These are phyloP conservation scores for Ophiostoma perfectum DNA, from an alignment of 2,329 filamentous ascomycete genomes.

Conservation along the genomic window DNA sequence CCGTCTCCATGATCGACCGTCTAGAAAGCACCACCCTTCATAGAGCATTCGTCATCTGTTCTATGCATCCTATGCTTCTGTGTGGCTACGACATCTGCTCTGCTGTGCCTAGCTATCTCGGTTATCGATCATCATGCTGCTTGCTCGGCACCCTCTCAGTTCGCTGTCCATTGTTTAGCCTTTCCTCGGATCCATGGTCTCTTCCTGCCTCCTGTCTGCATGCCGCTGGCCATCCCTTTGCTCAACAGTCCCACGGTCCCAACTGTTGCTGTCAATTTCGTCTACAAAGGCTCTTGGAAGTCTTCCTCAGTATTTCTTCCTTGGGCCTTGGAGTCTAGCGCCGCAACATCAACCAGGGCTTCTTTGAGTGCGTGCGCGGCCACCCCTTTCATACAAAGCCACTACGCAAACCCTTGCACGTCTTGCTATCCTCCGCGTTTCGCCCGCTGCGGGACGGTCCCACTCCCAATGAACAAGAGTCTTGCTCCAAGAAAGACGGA, in stretches of 20 bases:
- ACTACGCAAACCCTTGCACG: conserved; percentile 21
- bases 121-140: neutral
- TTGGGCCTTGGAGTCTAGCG: conserved; percentile 13
- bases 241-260: neutral
- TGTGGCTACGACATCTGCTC: neutral
- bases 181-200: neutral
- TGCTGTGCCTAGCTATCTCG: neutral
- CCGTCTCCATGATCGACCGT: neutral
- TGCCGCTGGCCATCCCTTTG: neutral
- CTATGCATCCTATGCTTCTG: neutral
- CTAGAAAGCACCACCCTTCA: neutral
- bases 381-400: conserved; percentile 18
- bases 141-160: neutral
- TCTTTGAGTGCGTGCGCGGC: conserved; percentile 21
- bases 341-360: conserved; percentile 18
- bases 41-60: neutral
- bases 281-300: neutral
- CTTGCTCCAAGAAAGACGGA: neutral
- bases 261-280: neutral
- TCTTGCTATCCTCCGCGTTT: conserved; percentile 27
- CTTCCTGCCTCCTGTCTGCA: neutral
- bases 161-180: neutral
- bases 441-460: conserved; percentile 24
- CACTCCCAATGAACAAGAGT: conserved; percentile 17
- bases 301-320: neutral